Base-by-base conservation (phyloP, 208 protist species). In the Acanthamoeba culbertsoni region DNA sequence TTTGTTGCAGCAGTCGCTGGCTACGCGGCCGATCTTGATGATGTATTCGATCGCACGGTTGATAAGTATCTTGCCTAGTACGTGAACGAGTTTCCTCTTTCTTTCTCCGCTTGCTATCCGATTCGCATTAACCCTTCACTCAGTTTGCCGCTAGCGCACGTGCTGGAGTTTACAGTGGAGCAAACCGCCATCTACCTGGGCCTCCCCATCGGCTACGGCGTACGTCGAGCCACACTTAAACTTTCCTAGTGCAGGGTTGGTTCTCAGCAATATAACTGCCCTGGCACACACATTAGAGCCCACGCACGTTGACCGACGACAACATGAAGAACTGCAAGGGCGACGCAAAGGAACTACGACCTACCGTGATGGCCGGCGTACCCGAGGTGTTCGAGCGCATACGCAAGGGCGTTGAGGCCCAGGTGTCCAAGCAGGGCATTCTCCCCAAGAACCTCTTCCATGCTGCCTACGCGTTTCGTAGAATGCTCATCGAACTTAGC, bases 141-240 rank as follows among this genome's bases (percentile, higher is more conserved):
- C 48, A 93, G 92, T 37, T 57, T 95, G 45, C 93, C 93, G 12
- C 90, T 95, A 33, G 93, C 93, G 12, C 93, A 95, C 59, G 53
- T 94, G 14, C 40, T 95, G 28, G 93, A 93, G 55, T 45, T 71
- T n/a, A 68, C 93, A 31, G 86, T 68, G 18, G 93, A 94, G 55
- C 45, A 45, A 28, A 12, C 14, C 45, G 35, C 53, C 37, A 53
- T 95, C 28, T 59, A 31, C 89, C n/a, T 68, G 6, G 93, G 82
- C 45, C 33, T 53, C 46, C 40, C 48, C 23, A 63, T 94, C n/a
- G 92, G 92, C 43, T 94, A 91, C 77, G 62, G 68, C 75, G 45
- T 77, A 77, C 18, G 86, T 28, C n/a, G n/a, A n/a, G n/a, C n/a
- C n/a, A n/a, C 6, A 37, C 37, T 7, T n/a, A 28, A 31, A 26